phyloP scores from a whole-genome alignment of 2,329 filamentous ascomycete species.

The Alternaria novae-zelandiae region DNA sequence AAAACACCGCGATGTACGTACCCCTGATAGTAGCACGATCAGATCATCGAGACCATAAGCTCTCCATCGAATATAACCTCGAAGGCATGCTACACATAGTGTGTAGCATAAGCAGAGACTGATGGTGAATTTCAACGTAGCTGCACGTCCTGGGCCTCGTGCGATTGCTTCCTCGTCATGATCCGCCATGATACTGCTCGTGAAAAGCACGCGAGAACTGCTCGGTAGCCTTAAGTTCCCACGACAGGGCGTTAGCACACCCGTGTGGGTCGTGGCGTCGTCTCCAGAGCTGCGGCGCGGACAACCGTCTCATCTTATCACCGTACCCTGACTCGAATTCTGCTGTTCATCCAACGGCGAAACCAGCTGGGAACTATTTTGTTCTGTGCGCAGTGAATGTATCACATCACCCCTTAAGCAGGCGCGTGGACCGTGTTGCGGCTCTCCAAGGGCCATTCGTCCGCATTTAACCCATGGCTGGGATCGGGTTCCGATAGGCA shows the following conservation, averaged over 20 bases:
- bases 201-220: neutral
- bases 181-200: neutral
- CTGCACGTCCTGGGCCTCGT: conserved; percentile 4
- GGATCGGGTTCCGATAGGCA: neutral
- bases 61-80: conserved; percentile 15
- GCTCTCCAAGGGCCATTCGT: neutral
- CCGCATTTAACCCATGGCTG: neutral
- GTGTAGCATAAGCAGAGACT: conserved; percentile 19
- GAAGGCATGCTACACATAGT: conserved; percentile 13
- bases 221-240: neutral
- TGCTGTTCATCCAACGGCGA: neutral
- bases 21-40: conserved; percentile 9
- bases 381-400: neutral
- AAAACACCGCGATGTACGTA: neutral
- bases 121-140: conserved; percentile 11
- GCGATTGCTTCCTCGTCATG: neutral
- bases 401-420: neutral
- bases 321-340: neutral
- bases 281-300: neutral
- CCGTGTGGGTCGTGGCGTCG: neutral
- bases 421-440: neutral
- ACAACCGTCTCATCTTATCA: neutral
- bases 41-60: conserved; percentile 11
- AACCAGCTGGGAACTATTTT: neutral
- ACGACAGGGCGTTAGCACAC: neutral